Evolutionary conservation across 1,139 yeast genomes (phyloP).

Genomic region (Pichia sp.): DNA sequence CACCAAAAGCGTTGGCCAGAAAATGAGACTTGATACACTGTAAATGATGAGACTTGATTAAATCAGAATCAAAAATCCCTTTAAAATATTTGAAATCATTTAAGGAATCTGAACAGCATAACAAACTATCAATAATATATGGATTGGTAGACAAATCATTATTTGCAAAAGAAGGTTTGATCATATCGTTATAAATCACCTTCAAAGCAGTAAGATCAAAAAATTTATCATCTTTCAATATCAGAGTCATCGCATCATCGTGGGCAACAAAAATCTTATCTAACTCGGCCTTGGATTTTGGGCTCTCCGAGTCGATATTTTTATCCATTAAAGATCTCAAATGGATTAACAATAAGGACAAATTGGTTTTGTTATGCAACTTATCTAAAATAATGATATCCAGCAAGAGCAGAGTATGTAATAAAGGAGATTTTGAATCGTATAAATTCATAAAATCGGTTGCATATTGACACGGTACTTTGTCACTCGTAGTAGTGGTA

Average conservation of each 20-base stretch:
- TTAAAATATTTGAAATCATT: conserved; percentile 13
- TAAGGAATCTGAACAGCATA: conserved; percentile 12
- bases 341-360: conserved; percentile 6
- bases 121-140: neutral
- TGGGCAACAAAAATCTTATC: neutral
- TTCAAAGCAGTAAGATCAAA: neutral
- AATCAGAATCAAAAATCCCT: conserved; percentile 10
- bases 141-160: neutral
- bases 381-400: conserved; percentile 7
- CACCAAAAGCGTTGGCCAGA: neutral
- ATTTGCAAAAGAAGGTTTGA: neutral
- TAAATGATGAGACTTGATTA: conserved; percentile 7
- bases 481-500: too few relatives aligned
- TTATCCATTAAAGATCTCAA: conserved; percentile 1
- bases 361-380: conserved; percentile 3
- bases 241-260: neutral
- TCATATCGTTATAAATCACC: neutral
- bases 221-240: neutral
- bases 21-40: conserved; percentile 3
- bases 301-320: neutral
- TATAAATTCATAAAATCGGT: too few relatives aligned
- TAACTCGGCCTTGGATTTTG: neutral
- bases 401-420: conserved; percentile 1
- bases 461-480: too few relatives aligned
- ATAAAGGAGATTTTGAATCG: neutral